These are phyloP conservation scores for Isoetes taiwanensis DNA, from an alignment of 75 land plant species.

Conservation along the genomic window DNA sequence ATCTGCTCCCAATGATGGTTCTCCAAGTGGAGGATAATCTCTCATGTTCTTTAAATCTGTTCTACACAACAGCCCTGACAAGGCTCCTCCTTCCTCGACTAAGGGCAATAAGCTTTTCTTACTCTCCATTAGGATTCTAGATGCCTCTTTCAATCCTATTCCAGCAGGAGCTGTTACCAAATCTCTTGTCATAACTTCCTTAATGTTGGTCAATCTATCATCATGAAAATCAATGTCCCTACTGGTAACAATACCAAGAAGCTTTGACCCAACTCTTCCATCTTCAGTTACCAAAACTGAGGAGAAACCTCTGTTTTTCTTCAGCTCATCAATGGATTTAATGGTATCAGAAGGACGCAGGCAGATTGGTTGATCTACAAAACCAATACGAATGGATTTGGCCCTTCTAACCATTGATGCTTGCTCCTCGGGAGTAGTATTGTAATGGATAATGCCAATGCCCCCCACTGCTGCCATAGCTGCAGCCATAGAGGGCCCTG, in stretches of 20 bases:
- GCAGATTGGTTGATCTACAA: constrained; percentile 31
- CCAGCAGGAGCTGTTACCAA: constrained; percentile 28
- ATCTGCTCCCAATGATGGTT: constrained; percentile 54
- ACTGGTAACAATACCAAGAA: constrained; percentile 46
- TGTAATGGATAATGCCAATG: constrained; percentile 75
- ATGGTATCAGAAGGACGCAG: constrained; percentile 33
- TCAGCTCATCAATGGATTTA: background rate
- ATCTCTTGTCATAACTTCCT: constrained; percentile 42
- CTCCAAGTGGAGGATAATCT: constrained; percentile 32
- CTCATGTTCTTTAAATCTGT: constrained; percentile 31
- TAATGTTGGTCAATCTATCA: constrained; percentile 21
- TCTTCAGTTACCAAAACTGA: constrained; percentile 57
- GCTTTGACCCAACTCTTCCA: constrained; percentile 37
- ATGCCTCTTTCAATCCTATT: constrained; percentile 37
- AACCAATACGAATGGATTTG: constrained; percentile 48
- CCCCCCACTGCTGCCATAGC: constrained; percentile 88
- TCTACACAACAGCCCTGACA: constrained; percentile 39
- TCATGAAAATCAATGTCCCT: constrained; percentile 28
- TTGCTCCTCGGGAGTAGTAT: constrained; percentile 39
- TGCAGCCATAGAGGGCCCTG: constrained; percentile 81
- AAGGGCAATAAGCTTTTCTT: constrained; percentile 34
- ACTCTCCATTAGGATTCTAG: constrained; percentile 29
- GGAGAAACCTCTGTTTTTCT: constrained; percentile 15
- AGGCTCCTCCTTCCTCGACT: constrained; percentile 34
- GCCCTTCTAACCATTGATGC: constrained; percentile 38